phyloP scores from a whole-genome alignment of 148 eudicot genomes.

The Silene latifolia region DNA sequence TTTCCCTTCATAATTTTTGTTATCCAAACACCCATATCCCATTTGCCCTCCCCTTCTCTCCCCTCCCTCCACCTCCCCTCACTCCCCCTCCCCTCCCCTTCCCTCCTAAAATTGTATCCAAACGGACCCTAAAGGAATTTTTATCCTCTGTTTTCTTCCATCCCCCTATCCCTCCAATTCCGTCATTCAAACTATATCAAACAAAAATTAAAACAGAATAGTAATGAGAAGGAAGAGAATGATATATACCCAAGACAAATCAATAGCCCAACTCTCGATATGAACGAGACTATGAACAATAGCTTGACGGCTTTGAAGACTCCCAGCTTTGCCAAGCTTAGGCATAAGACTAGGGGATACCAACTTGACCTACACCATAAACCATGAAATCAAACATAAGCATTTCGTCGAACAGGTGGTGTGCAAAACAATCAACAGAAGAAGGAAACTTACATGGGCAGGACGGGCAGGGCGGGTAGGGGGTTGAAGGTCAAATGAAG shows the following conservation, averaged over 20 bases:
- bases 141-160: too few species aligned
- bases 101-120: too few species aligned
- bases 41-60: too few species aligned
- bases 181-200: too few species aligned
- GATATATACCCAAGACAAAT: conserved; percentile 79
- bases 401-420: conserved; percentile 51
- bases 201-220: too few species aligned
- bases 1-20: too few species aligned
- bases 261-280: conserved; percentile 97
- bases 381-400: conserved; percentile 1
- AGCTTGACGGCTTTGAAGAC: conserved; percentile 89
- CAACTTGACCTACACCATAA: conserved; percentile 57
- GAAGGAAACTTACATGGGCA: conserved; percentile 29
- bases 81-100: too few species aligned
- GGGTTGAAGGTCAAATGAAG: conserved; percentile 34
- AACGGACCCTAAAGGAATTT: too few species aligned
- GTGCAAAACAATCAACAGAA: conserved; percentile 7
- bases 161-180: too few species aligned
- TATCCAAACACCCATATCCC: too few species aligned
- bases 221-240: too few species aligned
- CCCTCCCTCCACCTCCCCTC: too few species aligned
- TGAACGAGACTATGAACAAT: conserved; percentile 89
- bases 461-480: conserved; percentile 86
- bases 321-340: conserved; percentile 89
- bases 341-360: conserved; percentile 85